Conservation (phyloP, 148 eudicot genomes). For the Heliosperma pusillum region DNA sequence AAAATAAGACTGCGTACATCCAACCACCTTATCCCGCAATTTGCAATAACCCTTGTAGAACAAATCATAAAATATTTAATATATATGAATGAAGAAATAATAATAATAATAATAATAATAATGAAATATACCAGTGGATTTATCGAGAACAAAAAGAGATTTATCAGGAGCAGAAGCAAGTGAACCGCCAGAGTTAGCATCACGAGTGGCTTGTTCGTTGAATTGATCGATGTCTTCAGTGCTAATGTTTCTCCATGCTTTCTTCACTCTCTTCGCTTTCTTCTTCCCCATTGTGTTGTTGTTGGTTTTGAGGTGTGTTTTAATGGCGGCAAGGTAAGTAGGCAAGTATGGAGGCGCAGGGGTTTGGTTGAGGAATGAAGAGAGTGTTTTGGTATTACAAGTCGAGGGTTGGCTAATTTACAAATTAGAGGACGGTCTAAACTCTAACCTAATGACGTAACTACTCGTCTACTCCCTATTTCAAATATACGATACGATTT, state of each 20-base stretch:
- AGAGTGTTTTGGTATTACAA: too few relatives aligned
- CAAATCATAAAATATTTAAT: neutral
- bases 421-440: too few relatives aligned
- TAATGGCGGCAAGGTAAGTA: neutral
- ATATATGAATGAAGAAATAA: neutral
- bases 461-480: neutral
- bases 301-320: neutral
- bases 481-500: too few relatives aligned
- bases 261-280: constrained; percentile 80
- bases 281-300: constrained; percentile 65
- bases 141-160: constrained; percentile 63
- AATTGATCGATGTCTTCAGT: constrained; percentile 65
- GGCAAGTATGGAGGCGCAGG: too few relatives aligned
- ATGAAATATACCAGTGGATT: constrained; percentile 47
- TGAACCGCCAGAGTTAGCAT: constrained; percentile 88
- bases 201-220: constrained; percentile 72
- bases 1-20: too few relatives aligned
- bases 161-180: constrained; percentile 61
- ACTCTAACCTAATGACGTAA: too few relatives aligned
- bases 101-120: neutral
- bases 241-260: constrained; percentile 86
- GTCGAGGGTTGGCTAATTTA: too few relatives aligned
- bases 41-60: too few relatives aligned
- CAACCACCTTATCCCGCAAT: too few relatives aligned
- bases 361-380: too few relatives aligned